Evolutionary conservation across 2,329 filamentous ascomycete species (phyloP).

Genomic region (Colletotrichum salicis): DNA sequence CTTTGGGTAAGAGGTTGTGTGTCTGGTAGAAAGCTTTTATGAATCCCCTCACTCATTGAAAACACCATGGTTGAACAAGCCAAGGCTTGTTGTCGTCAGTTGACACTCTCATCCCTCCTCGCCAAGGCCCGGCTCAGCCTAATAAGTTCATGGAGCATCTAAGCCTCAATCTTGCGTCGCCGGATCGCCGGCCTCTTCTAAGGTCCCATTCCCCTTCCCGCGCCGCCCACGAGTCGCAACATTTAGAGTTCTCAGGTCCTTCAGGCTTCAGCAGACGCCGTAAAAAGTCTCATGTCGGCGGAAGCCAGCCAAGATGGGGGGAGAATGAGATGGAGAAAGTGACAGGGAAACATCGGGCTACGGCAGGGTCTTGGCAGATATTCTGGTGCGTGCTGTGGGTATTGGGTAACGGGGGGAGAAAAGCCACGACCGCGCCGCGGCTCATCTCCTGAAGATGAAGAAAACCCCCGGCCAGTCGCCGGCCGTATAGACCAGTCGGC

Average conservation of each 20-base stretch:
- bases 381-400: neutral
- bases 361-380: constrained; percentile 18
- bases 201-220: neutral
- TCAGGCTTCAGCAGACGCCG: neutral
- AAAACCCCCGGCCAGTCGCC: constrained; percentile 13
- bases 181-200: constrained; percentile 7
- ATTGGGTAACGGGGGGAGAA: neutral
- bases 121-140: constrained; percentile 24
- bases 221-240: neutral
- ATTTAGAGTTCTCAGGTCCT: constrained; percentile 2
- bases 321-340: neutral
- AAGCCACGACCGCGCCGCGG: constrained; percentile 13
- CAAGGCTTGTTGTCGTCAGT: constrained; percentile 1
- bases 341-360: constrained; percentile 5
- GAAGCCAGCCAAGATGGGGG: neutral
- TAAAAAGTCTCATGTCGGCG: constrained; percentile 1
- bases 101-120: neutral
- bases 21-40: constrained; percentile 28
- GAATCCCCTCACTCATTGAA: neutral
- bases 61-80: neutral
- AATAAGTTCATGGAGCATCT: constrained; percentile 5
- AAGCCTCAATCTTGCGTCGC: constrained; percentile 27
- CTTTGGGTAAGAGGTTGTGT: constrained; percentile 12
- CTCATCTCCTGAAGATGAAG: neutral
- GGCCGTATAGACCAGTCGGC: constrained; percentile 1